A percentile compares a stretch with the other conserved stretches of the same genome.
Evolutionary conservation across 2,329 filamentous ascomycete genomes (phyloP).

Genomic region (Penicillium corylophilum): DNA sequence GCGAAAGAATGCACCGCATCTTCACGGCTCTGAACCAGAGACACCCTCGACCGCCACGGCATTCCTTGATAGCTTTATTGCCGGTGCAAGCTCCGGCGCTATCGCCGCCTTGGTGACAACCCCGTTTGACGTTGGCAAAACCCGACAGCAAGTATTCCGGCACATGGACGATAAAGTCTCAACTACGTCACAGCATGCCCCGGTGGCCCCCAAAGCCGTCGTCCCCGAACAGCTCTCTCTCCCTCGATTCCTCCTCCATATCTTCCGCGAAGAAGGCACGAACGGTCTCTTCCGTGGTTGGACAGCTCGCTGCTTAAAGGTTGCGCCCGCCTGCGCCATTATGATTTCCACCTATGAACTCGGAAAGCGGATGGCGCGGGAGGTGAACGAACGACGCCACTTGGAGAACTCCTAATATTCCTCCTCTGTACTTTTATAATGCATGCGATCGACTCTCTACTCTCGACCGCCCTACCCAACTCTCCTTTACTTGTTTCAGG

Average conservation of each 20-base stretch:
- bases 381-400: conserved; percentile 64
- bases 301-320: conserved; percentile 87
- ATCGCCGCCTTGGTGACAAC: conserved; percentile 86
- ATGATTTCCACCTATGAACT: conserved; percentile 99
- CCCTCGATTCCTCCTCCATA: conserved; percentile 81
- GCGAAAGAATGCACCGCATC: conserved; percentile 51
- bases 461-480: conserved; percentile 11
- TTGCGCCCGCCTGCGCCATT: conserved; percentile 94
- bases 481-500: conserved; percentile 11
- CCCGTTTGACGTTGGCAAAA: conserved; percentile 97
- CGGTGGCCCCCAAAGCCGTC: conserved; percentile 15
- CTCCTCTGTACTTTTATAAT: conserved; percentile 19
- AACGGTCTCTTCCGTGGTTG: conserved; percentile 85
- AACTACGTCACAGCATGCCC: conserved; percentile 11
- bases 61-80: conserved; percentile 84
- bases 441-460: conserved; percentile 11
- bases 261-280: conserved; percentile 80
- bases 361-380: conserved; percentile 81
- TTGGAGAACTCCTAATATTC: conserved; percentile 15
- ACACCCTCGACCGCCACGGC: conserved; percentile 56
- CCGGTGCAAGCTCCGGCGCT: conserved; percentile 78
- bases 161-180: conserved; percentile 51
- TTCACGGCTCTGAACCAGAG: conserved; percentile 58
- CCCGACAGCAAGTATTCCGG: conserved; percentile 79
- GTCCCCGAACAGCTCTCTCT: conserved; percentile 74